Percentiles rank a stretch among this genome's conserved stretches.
These are phyloP conservation scores for Globisporangium polare DNA, from an alignment of 352 stramenopile genomes.

Conservation along the genomic window DNA sequence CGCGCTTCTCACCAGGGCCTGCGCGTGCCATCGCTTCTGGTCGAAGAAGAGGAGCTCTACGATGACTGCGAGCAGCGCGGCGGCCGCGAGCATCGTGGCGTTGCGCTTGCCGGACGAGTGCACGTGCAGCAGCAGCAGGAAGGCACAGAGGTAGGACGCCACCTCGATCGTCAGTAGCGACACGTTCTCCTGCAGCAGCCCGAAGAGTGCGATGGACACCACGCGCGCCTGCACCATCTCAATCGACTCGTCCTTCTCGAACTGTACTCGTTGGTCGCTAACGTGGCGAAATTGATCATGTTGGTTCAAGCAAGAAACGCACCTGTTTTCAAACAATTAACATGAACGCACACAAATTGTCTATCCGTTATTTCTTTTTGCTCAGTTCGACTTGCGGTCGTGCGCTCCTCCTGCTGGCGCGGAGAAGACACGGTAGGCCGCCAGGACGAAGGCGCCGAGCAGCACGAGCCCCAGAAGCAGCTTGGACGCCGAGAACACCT, in stretches of 20 bases:
- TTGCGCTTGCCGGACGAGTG: constrained; percentile 76
- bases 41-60: constrained; percentile 67
- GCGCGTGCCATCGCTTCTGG: constrained; percentile 63
- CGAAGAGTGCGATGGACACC: constrained; percentile 62
- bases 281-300: not conserved
- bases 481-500: constrained; percentile 29
- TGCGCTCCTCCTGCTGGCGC: constrained; percentile 9
- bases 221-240: constrained; percentile 38
- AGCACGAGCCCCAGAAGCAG: constrained; percentile 39
- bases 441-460: constrained; percentile 38
- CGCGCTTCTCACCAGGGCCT: too few species aligned
- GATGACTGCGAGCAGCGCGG: constrained; percentile 42
- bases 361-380: constrained; percentile 7
- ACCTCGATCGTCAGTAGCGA: constrained; percentile 66
- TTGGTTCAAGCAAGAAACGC: constrained; percentile 1
- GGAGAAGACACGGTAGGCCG: constrained; percentile 38
- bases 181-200: constrained; percentile 74
- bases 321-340: constrained; percentile 3
- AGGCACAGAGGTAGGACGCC: constrained; percentile 47
- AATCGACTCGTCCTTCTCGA: not conserved
- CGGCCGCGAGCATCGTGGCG: constrained; percentile 51
- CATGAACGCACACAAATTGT: not conserved
- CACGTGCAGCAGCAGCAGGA: constrained; percentile 73
- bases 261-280: not conserved
- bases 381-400: constrained; percentile 32